Percentiles rank a stretch among this genome's conserved stretches.
Conservation (phyloP, 2,329 filamentous ascomycete genomes). For the Aspergillus vadensis region DNA sequence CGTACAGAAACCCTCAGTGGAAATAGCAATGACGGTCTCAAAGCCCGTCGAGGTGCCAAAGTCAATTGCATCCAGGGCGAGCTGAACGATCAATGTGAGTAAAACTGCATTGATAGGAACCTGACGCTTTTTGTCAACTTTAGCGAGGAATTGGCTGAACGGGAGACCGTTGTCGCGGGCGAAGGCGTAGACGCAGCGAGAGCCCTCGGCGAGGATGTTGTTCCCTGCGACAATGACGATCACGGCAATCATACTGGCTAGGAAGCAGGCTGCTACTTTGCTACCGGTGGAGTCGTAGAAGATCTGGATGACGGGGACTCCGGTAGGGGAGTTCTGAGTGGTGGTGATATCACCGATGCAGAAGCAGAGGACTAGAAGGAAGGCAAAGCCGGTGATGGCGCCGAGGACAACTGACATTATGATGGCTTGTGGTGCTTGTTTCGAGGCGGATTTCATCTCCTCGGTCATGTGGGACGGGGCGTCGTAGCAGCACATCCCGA, state of each 20-base stretch:
- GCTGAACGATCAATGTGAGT: constrained; percentile 51
- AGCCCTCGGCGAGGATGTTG: constrained; percentile 52
- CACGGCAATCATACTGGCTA: constrained; percentile 52
- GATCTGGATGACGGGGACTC: constrained; percentile 57
- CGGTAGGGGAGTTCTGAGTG: constrained; percentile 50
- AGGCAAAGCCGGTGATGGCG: constrained; percentile 50
- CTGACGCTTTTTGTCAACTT: constrained; percentile 49
- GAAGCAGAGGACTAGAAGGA: constrained; percentile 54
- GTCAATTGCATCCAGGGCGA: constrained; percentile 58
- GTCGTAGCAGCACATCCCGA: constrained; percentile 56
- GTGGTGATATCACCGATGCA: constrained; percentile 54
- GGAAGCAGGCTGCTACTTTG: constrained; percentile 47
- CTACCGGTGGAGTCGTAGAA: constrained; percentile 53
- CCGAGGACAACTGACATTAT: constrained; percentile 49
- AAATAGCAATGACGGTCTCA: constrained; percentile 59
- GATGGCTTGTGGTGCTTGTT: constrained; percentile 48
- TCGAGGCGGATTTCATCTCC: constrained; percentile 18
- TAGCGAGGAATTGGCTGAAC: constrained; percentile 51
- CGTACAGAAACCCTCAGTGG: constrained; percentile 60
- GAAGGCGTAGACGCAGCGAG: constrained; percentile 48
- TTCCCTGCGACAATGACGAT: constrained; percentile 51
- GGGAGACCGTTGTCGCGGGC: constrained; percentile 57
- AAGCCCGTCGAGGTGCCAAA: constrained; percentile 59
- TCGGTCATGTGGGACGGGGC: constrained; percentile 57
- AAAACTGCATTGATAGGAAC: constrained; percentile 55